A percentile compares a stretch with the other conserved stretches of the same genome.
phyloP scores from a whole-genome alignment of 495 filamentous ascomycete genomes.

The Xylaria curta region DNA sequence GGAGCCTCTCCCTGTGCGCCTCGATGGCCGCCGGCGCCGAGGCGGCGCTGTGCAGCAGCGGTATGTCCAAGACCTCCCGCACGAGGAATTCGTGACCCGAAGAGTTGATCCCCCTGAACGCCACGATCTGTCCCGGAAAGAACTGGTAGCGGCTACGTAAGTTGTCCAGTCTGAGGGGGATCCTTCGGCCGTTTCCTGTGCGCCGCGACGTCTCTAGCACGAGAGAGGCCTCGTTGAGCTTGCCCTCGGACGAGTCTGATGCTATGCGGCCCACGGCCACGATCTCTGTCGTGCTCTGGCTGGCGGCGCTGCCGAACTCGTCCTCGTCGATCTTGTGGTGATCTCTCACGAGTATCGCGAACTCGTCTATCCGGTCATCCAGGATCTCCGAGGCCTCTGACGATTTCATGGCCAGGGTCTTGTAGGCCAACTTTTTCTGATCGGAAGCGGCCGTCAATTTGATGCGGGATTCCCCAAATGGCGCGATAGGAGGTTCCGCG shows the following conservation, averaged over 20 bases:
- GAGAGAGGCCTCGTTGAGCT: slow-evolving; percentile 80
- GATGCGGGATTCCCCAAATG: slow-evolving; percentile 76
- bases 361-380: slow-evolving; percentile 94
- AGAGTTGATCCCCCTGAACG: slow-evolving; percentile 83
- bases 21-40: slow-evolving; percentile 67
- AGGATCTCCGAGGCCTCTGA: slow-evolving; percentile 90
- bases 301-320: slow-evolving; percentile 86
- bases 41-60: slow-evolving; percentile 71
- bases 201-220: slow-evolving; percentile 86
- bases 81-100: slow-evolving; percentile 85
- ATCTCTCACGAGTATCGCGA: slow-evolving; percentile 71
- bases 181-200: slow-evolving; percentile 79
- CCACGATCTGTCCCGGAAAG: slow-evolving; percentile 95
- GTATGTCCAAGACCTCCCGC: slow-evolving; percentile 74
- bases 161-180: slow-evolving; percentile 77
- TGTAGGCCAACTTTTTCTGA: slow-evolving; percentile 87
- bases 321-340: slow-evolving; percentile 77
- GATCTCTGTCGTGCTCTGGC: slow-evolving; percentile 82
- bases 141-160: slow-evolving; percentile 73
- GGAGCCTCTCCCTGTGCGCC: slow-evolving; percentile 67
- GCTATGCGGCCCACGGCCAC: slow-evolving; percentile 90
- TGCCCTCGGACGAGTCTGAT: slow-evolving; percentile 82
- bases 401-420: slow-evolving; percentile 90
- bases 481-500: slow-evolving; percentile 74
- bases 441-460: slow-evolving; percentile 83